Evolutionary conservation across 192 early-diverging fungal genomes (phyloP), one percentile per base, ranked within the genome.

Genomic region (Umbelopsis ramanniana): DNA sequence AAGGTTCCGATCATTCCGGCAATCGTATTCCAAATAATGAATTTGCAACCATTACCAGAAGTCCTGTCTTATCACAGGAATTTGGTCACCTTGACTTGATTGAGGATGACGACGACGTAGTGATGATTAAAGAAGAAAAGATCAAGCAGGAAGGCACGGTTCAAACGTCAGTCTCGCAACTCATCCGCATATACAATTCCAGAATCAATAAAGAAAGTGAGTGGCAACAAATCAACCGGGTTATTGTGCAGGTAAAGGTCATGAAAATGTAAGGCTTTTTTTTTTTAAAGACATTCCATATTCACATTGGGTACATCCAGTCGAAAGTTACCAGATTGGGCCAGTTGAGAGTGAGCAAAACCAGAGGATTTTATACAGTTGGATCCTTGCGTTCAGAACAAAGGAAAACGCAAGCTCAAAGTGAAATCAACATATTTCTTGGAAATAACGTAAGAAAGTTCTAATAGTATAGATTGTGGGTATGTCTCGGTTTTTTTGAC

Each of bases 141-240:
- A n/a, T 63, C 26, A 63, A 63, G 26, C 29, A 63, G 17, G 57
- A 63, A n/a, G 57, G 57, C 14, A 37, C 57, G 12, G 15, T 63
- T 38, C 15, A 37, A 17, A 63, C 57, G 1, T 37, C 29, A 10
- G 57, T 63, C 4, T 11, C 57, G 2, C 57, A 63, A 37, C 7
- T 63, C 2, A 63, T 6, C 14, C 57, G 57, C 3, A 63, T 63
- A 6, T 29, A 10, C 2, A 37, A 63, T 37, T 63, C 57, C 24
- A 29, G 7, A 14, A 37, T 8, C 33, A 4, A 29, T 0, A 10
- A 19, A 0, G 29, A 63, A 37, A 29, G 0, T 8, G 57, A 63
- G n/a, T 63, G 57, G 57, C 57, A 63, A 17, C 26, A 63, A 15
- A 37, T 63, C 3, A 63, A 63, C 8, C 33, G 2, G 33, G 29